Evolutionary conservation across 257 asterid species (phyloP).

Genomic region (Nicotiana attenuata): DNA sequence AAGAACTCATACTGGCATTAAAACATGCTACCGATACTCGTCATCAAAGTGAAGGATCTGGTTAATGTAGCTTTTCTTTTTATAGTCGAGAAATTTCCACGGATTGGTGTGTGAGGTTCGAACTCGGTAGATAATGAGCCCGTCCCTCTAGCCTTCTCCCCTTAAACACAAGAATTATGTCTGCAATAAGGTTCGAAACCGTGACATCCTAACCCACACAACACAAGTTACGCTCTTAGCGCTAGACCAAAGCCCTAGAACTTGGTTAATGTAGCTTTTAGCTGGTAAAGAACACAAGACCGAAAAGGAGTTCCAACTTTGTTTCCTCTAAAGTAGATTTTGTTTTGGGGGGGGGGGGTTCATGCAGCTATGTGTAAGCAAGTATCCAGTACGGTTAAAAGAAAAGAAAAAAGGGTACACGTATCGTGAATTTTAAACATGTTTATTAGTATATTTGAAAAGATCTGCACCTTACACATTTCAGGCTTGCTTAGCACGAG

Average conservation of each 20-base stretch:
- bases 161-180: no score
- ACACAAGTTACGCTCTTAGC: no score
- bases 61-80: background rate
- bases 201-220: no score
- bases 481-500: background rate
- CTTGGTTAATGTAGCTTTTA: background rate
- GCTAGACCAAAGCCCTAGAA: no score
- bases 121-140: no score
- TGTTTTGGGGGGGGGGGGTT: background rate
- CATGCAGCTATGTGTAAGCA: background rate
- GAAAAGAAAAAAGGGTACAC: background rate
- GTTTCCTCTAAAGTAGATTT: background rate
- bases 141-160: no score
- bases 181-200: no score
- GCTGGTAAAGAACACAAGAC: background rate
- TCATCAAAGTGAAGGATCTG: slow-evolving; percentile 1
- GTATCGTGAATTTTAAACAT: background rate
- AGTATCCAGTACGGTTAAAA: background rate
- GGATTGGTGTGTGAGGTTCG: no score
- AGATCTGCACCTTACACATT: background rate
- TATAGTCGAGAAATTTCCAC: no score
- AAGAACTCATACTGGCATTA: background rate
- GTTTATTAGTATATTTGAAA: background rate
- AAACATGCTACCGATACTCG: background rate
- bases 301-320: background rate